phyloP scores from a whole-genome alignment of 176 grass and related monocot genomes.

The Triticum monococcum region DNA sequence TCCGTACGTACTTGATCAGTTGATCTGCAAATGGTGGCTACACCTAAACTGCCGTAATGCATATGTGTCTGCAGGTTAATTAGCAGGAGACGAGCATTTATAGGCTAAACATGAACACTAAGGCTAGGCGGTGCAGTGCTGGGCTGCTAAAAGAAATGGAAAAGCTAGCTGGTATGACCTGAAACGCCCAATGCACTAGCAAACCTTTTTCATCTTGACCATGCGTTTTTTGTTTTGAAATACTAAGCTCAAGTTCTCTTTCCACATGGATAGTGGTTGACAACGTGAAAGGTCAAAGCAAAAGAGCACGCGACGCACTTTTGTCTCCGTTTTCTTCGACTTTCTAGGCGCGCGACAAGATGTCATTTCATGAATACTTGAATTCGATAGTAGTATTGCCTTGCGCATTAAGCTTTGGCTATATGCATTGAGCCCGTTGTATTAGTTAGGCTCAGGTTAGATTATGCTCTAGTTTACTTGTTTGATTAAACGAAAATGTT shows the following conservation, averaged over 20 bases:
- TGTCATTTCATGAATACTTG: background rate
- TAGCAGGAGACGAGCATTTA: background rate
- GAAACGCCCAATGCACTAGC: background rate
- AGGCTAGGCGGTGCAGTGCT: background rate
- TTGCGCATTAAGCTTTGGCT: background rate
- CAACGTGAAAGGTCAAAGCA: conserved; percentile 23
- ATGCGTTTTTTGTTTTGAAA: background rate
- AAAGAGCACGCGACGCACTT: background rate
- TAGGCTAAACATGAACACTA: background rate
- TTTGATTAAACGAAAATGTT: too few species aligned
- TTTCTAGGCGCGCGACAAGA: background rate
- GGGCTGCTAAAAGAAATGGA: background rate
- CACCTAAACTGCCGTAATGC: background rate
- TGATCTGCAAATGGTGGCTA: background rate
- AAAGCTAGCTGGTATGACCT: background rate
- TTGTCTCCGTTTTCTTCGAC: background rate
- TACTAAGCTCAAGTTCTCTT: background rate
- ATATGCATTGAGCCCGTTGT: background rate
- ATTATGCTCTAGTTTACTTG: background rate
- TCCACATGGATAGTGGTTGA: conserved; percentile 2
- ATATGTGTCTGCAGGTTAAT: background rate
- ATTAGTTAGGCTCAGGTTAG: background rate
- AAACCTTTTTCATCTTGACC: background rate
- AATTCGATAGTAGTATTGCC: background rate
- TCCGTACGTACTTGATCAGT: background rate